These are phyloP conservation scores for Tricholoma saponaceum DNA, from an alignment of 768 basidiomycete genomes.

Conservation along the genomic window DNA sequence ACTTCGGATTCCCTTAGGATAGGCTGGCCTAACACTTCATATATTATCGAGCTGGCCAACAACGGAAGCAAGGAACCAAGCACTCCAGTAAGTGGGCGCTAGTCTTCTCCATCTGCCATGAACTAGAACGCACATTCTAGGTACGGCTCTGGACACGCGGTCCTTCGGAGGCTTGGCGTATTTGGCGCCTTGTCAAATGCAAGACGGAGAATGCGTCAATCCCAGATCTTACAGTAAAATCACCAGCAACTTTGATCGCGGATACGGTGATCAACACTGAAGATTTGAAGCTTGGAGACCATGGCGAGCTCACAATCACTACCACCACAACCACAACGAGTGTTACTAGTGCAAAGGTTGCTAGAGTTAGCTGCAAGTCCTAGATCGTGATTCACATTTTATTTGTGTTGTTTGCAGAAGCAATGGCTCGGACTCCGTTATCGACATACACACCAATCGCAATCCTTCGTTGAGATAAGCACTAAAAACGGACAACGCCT, in stretches of 20 bases:
- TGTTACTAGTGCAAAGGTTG: too few species aligned
- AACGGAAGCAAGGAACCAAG: constrained; percentile 1
- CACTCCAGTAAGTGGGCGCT: background rate
- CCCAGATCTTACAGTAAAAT: background rate
- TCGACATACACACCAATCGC: too few species aligned
- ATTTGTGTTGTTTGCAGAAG: too few species aligned
- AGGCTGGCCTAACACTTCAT: constrained; percentile 20
- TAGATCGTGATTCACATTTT: too few species aligned
- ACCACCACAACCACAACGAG: constrained; percentile 27
- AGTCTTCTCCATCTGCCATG: background rate
- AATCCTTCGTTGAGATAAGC: too few species aligned
- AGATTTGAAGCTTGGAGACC: constrained; percentile 17
- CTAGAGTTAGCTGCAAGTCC: too few species aligned
- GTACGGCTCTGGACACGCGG: constrained; percentile 15
- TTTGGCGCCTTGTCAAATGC: constrained; percentile 18
- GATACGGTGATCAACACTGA: constrained; percentile 22
- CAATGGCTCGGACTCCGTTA: too few species aligned
- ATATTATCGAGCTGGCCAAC: constrained; percentile 16
- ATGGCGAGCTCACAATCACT: constrained; percentile 25
- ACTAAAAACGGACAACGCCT: too few species aligned
- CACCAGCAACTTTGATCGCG: constrained; percentile 11
- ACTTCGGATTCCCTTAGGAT: constrained; percentile 13
- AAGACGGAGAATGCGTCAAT: background rate
- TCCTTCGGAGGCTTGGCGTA: constrained; percentile 11
- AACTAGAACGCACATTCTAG: constrained; percentile 2